Evolutionary conservation across 1,284 basidiomycete genomes (phyloP).

Genomic region (Xerocomus amazonicus): DNA sequence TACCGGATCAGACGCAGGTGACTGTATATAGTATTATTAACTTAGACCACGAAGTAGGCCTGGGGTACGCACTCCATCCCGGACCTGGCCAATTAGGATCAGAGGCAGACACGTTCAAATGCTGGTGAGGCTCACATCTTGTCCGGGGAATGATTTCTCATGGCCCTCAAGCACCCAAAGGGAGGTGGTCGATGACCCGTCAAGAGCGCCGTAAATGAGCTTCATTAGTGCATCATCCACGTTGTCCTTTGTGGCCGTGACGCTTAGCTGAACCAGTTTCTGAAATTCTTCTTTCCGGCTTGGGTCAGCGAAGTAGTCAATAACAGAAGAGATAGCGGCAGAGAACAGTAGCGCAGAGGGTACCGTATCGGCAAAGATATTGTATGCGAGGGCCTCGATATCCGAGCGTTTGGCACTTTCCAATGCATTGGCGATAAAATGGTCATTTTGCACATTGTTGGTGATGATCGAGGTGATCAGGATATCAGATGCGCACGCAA

Average conservation of each 20-base stretch:
- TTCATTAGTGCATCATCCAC: slow-evolving; percentile 36
- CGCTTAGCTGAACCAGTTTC: slow-evolving; percentile 41
- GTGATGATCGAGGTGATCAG: slow-evolving; percentile 23
- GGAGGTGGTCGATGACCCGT: slow-evolving; percentile 30
- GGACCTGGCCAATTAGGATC: slow-evolving; percentile 1
- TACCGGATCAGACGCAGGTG: background rate
- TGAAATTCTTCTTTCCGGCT: slow-evolving; percentile 38
- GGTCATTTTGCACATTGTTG: slow-evolving; percentile 26
- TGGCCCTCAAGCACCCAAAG: background rate
- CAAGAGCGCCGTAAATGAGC: slow-evolving; percentile 51
- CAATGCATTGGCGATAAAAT: slow-evolving; percentile 19
- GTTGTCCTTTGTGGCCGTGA: slow-evolving; percentile 23
- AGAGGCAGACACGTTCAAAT: background rate
- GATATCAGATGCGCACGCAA: slow-evolving; percentile 17
- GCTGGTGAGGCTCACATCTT: slow-evolving; percentile 13
- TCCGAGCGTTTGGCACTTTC: background rate
- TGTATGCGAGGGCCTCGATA: slow-evolving; percentile 16
- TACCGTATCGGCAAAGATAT: slow-evolving; percentile 46
- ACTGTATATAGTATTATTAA: slow-evolving; percentile 9
- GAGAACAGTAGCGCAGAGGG: slow-evolving; percentile 54
- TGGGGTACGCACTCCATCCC: slow-evolving; percentile 14
- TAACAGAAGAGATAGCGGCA: slow-evolving; percentile 51
- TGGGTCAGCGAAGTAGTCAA: slow-evolving; percentile 61
- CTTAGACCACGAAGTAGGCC: background rate
- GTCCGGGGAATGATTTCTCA: background rate